Base-by-base conservation (phyloP, 257 asterid genomes). In the Primulina eburnea region DNA sequence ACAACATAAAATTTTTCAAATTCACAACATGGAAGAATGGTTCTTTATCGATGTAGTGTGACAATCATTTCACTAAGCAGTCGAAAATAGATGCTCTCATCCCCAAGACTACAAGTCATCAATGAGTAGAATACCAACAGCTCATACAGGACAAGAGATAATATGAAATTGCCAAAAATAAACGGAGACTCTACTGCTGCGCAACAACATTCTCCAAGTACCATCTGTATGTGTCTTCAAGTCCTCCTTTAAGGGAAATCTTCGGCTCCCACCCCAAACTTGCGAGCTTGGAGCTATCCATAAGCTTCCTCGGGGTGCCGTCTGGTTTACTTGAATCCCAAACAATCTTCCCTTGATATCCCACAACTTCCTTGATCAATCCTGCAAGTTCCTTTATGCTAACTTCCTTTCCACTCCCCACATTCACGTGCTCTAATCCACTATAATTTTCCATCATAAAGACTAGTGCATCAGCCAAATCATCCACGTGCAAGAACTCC, bases 251-350 rank as follows among this genome's bases (percentile, higher is more conserved):
- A 4, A 92, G 92, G 21, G 91, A 81, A 64, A 91, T 77, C 84
- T 88, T 89, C 0, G 97, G 88, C 62, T 76, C 76, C 99, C 97
- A 90, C 18, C 99, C 99, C 86, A 90, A 74, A 18, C 76, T 81
- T n/a, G 75, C 85, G 35, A 94, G 86, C 77, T 80, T 90, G 1
- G 97, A 86, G 77, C 87, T 89, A 77, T 94, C 97, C 97, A 94
- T 90, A 67, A 94, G 92, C 88, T 94, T 91, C 82, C 97, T 86
- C 1, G 97, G 97, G 1, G 96, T 94, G 35, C 99, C 99, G 74
- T 91, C 97, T 0, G 96, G 97, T 86, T 89, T 94, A 26, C 76
- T 82, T 32, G 83, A 77, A 79, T 93, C 99, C 99, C 99, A 90
- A 11, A 85, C 79, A 61, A 93, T 52, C 78, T 90, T 89, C 71